Conservation (phyloP, 2,329 filamentous ascomycete species). For the Alternaria sp. region DNA sequence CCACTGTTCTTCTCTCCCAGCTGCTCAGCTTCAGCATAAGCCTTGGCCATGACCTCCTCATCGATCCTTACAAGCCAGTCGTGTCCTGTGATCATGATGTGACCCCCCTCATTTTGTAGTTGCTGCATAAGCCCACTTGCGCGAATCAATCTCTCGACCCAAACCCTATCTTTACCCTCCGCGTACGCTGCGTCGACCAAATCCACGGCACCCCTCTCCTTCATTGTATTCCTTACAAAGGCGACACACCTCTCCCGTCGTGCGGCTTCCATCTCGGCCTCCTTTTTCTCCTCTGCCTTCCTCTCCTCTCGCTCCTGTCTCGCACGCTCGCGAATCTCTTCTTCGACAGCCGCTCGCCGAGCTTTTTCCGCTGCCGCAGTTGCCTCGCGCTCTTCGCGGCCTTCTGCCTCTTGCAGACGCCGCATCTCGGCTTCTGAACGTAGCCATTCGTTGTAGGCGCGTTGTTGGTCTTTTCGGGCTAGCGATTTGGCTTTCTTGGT, state of each 20-base stretch:
- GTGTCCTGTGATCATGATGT: slow-evolving; percentile 52
- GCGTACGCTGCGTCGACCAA: slow-evolving; percentile 50
- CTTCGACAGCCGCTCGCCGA: slow-evolving; percentile 49
- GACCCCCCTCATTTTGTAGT: slow-evolving; percentile 26
- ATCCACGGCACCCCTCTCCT: slow-evolving; percentile 33
- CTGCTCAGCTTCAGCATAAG: slow-evolving; percentile 46
- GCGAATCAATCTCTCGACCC: slow-evolving; percentile 53
- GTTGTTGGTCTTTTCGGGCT: slow-evolving; percentile 52
- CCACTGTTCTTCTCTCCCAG: slow-evolving; percentile 35
- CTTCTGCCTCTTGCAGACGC: slow-evolving; percentile 51
- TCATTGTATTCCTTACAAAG: slow-evolving; percentile 34
- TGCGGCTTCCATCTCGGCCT: slow-evolving; percentile 42
- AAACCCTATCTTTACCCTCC: slow-evolving; percentile 51
- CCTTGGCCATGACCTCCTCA: slow-evolving; percentile 47
- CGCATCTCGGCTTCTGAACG: slow-evolving; percentile 56
- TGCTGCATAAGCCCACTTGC: slow-evolving; percentile 49
- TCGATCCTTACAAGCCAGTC: slow-evolving; percentile 54
- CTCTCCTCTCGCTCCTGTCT: slow-evolving; percentile 48
- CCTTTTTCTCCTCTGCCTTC: slow-evolving; percentile 49
- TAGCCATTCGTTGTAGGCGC: slow-evolving; percentile 58
- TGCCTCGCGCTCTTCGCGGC: slow-evolving; percentile 54
- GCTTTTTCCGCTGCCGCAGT: slow-evolving; percentile 49
- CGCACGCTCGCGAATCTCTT: slow-evolving; percentile 51
- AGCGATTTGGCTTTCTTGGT: slow-evolving; percentile 59
- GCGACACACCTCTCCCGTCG: slow-evolving; percentile 39